These are phyloP conservation scores for Cytospora leucostoma DNA, from an alignment of 2,329 filamentous ascomycete species.

Conservation along the genomic window DNA sequence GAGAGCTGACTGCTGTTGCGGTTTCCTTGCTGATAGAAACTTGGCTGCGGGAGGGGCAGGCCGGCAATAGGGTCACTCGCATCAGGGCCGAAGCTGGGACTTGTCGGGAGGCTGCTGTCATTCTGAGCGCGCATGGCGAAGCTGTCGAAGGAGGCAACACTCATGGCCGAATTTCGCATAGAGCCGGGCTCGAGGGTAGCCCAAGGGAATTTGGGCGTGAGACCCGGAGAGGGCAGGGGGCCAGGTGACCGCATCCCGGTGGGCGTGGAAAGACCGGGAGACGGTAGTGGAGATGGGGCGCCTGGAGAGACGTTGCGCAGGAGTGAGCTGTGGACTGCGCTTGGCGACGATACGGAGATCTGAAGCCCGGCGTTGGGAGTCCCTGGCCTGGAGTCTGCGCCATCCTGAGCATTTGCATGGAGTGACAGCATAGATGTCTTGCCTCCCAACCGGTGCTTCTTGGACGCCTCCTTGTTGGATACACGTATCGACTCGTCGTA, in stretches of 20 bases:
- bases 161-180: constrained; percentile 17
- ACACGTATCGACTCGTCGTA: constrained; percentile 61
- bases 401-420: constrained; percentile 28
- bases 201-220: constrained; percentile 28
- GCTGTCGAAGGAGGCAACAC: constrained; percentile 28
- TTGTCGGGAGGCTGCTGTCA: constrained; percentile 17
- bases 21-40: constrained; percentile 34
- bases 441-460: constrained; percentile 30
- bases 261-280: constrained; percentile 6
- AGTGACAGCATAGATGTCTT: constrained; percentile 30
- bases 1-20: constrained; percentile 52
- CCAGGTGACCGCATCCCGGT: constrained; percentile 13
- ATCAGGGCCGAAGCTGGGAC: constrained; percentile 24
- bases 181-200: constrained; percentile 23
- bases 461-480: constrained; percentile 35
- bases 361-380: constrained; percentile 21
- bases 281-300: constrained; percentile 18
- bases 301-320: constrained; percentile 28
- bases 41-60: constrained; percentile 32
- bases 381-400: constrained; percentile 20
- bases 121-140: constrained; percentile 27
- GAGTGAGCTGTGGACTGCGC: constrained; percentile 29
- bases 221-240: constrained; percentile 11
- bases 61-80: constrained; percentile 35
- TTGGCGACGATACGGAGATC: constrained; percentile 26